Percentiles rank a stretch among this genome's conserved stretches.
Evolutionary conservation across 176 grass and related monocot genomes (phyloP).

Genomic region (Paspalum notatum): DNA sequence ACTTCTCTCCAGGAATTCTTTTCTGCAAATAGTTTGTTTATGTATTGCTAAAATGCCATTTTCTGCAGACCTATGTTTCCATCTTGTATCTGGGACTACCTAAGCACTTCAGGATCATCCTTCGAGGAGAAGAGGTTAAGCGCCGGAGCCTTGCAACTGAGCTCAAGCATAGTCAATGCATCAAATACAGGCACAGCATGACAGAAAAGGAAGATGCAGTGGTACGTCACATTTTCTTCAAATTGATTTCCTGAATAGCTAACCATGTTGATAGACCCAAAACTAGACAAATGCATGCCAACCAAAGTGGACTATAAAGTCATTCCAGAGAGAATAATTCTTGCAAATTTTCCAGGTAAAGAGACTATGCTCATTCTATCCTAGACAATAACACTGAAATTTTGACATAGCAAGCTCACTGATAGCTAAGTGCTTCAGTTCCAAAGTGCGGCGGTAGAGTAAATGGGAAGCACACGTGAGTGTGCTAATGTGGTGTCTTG

Average conservation of each 20-base stretch:
- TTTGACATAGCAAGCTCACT: background rate
- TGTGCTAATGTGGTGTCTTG: background rate
- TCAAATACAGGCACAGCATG: constrained; percentile 7
- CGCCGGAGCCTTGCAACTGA: constrained; percentile 37
- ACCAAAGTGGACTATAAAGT: background rate
- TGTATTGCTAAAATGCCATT: background rate
- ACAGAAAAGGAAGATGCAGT: constrained; percentile 27
- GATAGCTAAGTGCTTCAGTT: background rate
- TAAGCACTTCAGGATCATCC: constrained; percentile 37
- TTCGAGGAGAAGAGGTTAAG: constrained; percentile 31
- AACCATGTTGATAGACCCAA: background rate
- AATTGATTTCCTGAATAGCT: background rate
- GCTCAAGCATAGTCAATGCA: constrained; percentile 36
- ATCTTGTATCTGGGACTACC: constrained; percentile 51
- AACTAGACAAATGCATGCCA: background rate
- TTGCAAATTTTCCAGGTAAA: background rate
- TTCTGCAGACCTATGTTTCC: constrained; percentile 40
- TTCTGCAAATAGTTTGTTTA: background rate
- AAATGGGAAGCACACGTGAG: background rate
- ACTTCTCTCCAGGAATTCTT: background rate
- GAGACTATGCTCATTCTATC: background rate
- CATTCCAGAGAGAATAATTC: background rate
- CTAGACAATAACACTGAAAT: background rate
- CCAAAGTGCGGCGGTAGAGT: background rate
- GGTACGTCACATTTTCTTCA: constrained; percentile 14